phyloP scores from a whole-genome alignment of 2,329 filamentous ascomycete genomes.

The Zymoseptoria ardabiliae region DNA sequence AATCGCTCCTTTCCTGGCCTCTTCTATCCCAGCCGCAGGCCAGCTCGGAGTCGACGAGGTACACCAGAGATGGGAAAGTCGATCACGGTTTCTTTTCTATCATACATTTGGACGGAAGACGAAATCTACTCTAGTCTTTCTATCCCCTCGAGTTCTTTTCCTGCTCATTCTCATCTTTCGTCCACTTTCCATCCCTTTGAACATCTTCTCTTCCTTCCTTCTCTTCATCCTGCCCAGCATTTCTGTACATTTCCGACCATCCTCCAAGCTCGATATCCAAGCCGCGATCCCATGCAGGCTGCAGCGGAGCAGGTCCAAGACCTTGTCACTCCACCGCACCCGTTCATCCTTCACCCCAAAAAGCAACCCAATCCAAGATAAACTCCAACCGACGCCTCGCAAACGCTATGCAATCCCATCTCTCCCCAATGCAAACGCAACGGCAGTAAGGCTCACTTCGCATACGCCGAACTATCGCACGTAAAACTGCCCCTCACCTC shows the following conservation, averaged over 20 bases:
- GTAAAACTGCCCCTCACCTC: conserved; percentile 36
- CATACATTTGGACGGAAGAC: too few species aligned
- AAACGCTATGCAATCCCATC: not conserved
- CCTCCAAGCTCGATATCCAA: not conserved
- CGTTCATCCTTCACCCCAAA: not conserved
- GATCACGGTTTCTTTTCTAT: too few species aligned
- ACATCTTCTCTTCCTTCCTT: not conserved
- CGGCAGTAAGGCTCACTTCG: not conserved
- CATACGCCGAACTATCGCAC: conserved; percentile 28
- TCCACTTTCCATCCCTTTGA: not conserved
- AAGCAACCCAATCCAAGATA: not conserved
- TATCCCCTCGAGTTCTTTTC: too few species aligned
- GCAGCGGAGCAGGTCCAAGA: not conserved
- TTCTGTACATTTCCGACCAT: not conserved
- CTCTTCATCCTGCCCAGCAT: not conserved
- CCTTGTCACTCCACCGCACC: not conserved
- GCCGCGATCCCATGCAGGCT: not conserved
- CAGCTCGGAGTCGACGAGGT: too few species aligned
- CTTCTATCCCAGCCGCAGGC: not conserved
- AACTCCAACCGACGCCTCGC: not conserved
- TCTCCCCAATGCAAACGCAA: not conserved
- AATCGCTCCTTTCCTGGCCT: not conserved
- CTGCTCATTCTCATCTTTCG: not conserved
- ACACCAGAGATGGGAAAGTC: too few species aligned
- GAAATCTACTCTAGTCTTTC: too few species aligned